Percentiles rank a stretch among this genome's conserved stretches.
Conservation (phyloP, 2,329 filamentous ascomycete genomes). For the Sporothrix brasiliensis region DNA sequence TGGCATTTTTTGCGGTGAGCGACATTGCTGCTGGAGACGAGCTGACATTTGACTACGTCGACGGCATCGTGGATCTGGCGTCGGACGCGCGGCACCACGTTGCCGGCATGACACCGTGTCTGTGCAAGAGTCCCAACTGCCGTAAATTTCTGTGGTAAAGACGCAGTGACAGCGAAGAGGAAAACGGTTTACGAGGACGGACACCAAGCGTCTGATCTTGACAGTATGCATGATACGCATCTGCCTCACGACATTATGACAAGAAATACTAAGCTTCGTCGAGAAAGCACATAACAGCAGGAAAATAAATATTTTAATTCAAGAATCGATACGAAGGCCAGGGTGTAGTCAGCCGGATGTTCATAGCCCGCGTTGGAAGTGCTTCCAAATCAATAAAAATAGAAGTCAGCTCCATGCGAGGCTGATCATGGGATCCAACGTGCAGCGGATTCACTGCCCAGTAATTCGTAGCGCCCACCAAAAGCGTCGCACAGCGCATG, state of each 20-base stretch:
- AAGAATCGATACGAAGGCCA: no score
- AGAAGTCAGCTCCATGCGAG: background rate
- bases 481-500: background rate
- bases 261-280: no score
- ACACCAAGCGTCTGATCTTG: background rate
- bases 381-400: conserved; percentile 6
- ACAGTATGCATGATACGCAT: background rate
- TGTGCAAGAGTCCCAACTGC: conserved; percentile 68
- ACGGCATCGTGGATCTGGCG: conserved; percentile 59
- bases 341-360: no score
- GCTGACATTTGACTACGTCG: conserved; percentile 78
- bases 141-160: conserved; percentile 68
- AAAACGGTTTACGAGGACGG: background rate
- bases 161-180: no score
- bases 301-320: no score
- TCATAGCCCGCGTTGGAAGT: background rate
- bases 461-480: background rate
- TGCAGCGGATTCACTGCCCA: background rate
- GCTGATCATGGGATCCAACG: background rate
- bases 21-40: conserved; percentile 69
- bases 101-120: conserved; percentile 59
- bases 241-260: background rate
- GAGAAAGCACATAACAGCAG: no score
- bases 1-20: conserved; percentile 73
- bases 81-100: conserved; percentile 53